These are phyloP conservation scores for Zopfia rhizophila DNA, from an alignment of 2,329 filamentous ascomycete species.

Conservation along the genomic window DNA sequence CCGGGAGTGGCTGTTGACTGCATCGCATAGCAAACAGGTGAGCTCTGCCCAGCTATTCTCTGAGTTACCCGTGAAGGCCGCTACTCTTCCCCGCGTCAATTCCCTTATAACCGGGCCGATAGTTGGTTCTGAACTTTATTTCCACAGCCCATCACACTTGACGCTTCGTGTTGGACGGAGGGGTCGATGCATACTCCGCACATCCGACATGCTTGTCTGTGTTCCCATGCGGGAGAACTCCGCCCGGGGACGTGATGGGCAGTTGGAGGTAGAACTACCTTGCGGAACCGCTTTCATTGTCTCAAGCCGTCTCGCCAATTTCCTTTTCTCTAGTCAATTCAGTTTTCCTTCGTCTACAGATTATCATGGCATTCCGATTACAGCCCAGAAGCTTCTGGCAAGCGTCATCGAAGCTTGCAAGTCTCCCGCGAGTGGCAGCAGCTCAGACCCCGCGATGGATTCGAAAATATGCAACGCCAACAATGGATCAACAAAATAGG, in stretches of 20 bases:
- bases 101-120: too few relatives aligned
- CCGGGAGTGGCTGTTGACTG: too few relatives aligned
- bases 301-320: too few relatives aligned
- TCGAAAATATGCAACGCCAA: conserved; percentile 38
- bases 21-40: too few relatives aligned
- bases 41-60: too few relatives aligned
- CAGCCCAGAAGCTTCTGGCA: conserved; percentile 33
- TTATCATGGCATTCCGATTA: conserved; percentile 35
- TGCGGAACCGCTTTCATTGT: conserved; percentile 11
- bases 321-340: not conserved
- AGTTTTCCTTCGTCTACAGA: not conserved
- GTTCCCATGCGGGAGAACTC: conserved; percentile 7
- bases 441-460: conserved; percentile 28
- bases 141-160: too few relatives aligned
- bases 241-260: not conserved
- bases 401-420: conserved; percentile 25
- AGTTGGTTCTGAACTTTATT: too few relatives aligned
- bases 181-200: conserved; percentile 39
- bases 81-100: too few relatives aligned
- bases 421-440: conserved; percentile 20
- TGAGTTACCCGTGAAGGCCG: too few relatives aligned
- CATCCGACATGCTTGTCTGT: conserved; percentile 26
- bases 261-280: conserved; percentile 14
- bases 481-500: conserved; percentile 29
- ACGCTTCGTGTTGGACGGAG: too few relatives aligned